A percentile compares a stretch with the other conserved stretches of the same genome.
Conservation (phyloP, 2,329 filamentous ascomycete genomes). For the Scedosporium boydii region DNA sequence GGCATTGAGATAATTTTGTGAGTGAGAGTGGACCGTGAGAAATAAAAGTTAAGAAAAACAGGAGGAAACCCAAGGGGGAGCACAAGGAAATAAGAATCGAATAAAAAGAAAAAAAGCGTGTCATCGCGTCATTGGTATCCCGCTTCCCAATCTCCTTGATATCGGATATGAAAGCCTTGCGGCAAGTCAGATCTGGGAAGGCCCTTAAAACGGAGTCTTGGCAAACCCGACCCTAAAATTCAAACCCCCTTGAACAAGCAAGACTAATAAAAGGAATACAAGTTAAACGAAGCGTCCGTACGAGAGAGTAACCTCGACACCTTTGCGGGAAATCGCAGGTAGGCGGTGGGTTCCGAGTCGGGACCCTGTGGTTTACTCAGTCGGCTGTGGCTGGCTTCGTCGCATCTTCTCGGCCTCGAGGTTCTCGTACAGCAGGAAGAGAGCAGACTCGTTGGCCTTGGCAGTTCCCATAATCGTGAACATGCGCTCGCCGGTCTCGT, state of each 20-base stretch:
- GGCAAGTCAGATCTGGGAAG: constrained; percentile 53
- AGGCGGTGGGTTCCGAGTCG: neutral
- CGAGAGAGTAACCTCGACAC: neutral
- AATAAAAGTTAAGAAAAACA: neutral
- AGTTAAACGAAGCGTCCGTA: constrained; percentile 5
- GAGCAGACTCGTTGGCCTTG: constrained; percentile 86
- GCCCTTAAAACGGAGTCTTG: constrained; percentile 34
- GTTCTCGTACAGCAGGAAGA: constrained; percentile 97
- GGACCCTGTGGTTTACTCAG: constrained; percentile 31
- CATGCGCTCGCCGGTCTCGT: constrained; percentile 97
- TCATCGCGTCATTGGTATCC: constrained; percentile 6
- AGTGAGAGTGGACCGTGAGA: constrained; percentile 5
- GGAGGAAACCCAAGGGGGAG: neutral
- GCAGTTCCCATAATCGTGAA: constrained; percentile 98
- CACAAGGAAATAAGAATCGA: constrained; percentile 6
- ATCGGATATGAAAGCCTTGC: constrained; percentile 41
- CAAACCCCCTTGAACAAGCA: constrained; percentile 7
- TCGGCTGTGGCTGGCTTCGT: constrained; percentile 64
- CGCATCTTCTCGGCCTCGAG: constrained; percentile 98
- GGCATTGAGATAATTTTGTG: neutral
- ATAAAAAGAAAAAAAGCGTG: constrained; percentile 4
- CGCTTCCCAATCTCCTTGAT: constrained; percentile 6
- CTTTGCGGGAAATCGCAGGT: constrained; percentile 6
- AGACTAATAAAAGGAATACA: constrained; percentile 13
- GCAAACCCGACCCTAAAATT: constrained; percentile 40